Evolutionary conservation across 345 rosid species (phyloP), one percentile per base, ranked within the genome.

Genomic region (Eucalyptus cloeziana): DNA sequence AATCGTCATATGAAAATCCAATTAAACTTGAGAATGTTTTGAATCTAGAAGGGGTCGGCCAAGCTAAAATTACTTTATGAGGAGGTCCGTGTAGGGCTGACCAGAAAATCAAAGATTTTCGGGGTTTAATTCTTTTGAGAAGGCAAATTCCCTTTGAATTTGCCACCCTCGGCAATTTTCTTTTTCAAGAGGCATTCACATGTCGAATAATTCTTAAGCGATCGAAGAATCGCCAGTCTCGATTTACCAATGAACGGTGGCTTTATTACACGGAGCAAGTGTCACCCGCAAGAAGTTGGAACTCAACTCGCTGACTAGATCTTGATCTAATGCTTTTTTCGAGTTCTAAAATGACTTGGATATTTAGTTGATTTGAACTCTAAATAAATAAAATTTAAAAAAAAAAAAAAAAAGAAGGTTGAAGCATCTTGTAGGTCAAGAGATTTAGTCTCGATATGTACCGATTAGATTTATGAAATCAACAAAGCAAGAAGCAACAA

Each of bases 381-480:
- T 1, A 8, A 67, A 14, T 0, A n/a, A 40, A 5, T 4, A 21
- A 15, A n/a, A n/a, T n/a, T n/a, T n/a, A n/a, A n/a, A n/a, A 6
- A 4, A 14, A 7, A 3, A 33, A 0, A 71, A 1, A 37, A 7
- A 33, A 8, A 33, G 9, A 37, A 76, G 1, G 1, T 37, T 0
- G 1, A 76, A 37, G 3, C 47, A 76, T 0, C 4, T 71, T 10
- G 4, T 21, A 24, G 9, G 8, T 19, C 7, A 3, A 40, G 30
- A 76, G 1, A 40, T 76, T 40, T 40, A 40, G 2, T 11, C 16
- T 76, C 2, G 2, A 16, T 10, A 11, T 11, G 2, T 11, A 10
- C 3, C 0, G 0, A 33, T 69, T 1, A 64, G 2, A 64, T 64
- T 31, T n/a, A 64, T 14, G 40, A 64, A 15, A 64, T n/a, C 37